phyloP scores from a whole-genome alignment of 2,329 filamentous ascomycete genomes.

The Fusarium falciforme region DNA sequence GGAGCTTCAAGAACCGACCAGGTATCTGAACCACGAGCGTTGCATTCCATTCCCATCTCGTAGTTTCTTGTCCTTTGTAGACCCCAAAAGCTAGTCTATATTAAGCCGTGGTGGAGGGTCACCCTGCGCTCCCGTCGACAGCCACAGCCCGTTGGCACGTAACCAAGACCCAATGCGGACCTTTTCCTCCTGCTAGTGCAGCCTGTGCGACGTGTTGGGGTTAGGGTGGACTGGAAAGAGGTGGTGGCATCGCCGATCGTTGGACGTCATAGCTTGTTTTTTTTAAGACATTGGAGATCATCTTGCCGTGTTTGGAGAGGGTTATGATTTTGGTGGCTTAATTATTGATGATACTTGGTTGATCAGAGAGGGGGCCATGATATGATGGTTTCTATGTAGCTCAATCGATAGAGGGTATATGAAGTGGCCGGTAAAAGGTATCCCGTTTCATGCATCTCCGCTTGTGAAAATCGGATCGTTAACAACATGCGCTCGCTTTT shows the following conservation, averaged over 20 bases:
- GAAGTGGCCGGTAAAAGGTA: neutral
- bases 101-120: neutral
- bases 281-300: neutral
- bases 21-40: neutral
- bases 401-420: neutral
- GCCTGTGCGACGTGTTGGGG: neutral
- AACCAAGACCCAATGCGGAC: neutral
- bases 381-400: neutral
- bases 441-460: neutral
- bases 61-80: neutral
- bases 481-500: constrained; percentile 23
- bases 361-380: neutral
- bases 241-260: neutral
- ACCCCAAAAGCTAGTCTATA: neutral
- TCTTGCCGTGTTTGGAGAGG: neutral
- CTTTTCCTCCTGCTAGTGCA: neutral
- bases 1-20: neutral
- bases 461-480: neutral
- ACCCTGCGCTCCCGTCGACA: neutral
- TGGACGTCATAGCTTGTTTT: neutral
- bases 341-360: neutral
- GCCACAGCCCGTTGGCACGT: neutral
- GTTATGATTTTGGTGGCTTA: neutral
- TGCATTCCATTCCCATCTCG: neutral
- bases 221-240: neutral